A percentile compares a stretch with the other conserved stretches of the same genome.
Evolutionary conservation across 2,329 filamentous ascomycete species (phyloP).

Genomic region (Xylaria digitata): DNA sequence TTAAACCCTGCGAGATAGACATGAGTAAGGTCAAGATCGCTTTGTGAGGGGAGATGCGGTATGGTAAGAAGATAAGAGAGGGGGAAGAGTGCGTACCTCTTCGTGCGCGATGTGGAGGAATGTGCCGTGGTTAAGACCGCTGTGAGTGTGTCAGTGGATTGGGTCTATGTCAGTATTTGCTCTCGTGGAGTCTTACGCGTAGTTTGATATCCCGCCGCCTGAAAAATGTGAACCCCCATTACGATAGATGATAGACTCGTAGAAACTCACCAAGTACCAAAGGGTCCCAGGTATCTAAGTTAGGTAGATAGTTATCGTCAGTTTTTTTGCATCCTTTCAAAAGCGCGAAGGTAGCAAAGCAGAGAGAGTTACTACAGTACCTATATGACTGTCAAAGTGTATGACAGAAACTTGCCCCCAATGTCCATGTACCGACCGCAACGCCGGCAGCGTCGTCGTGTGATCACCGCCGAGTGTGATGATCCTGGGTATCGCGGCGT

Average conservation of each 20-base stretch:
- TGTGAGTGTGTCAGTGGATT: slow-evolving; percentile 38
- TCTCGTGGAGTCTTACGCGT: slow-evolving; percentile 57
- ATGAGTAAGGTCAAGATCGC: background rate
- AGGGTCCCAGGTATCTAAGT: slow-evolving; percentile 76
- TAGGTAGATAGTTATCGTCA: slow-evolving; percentile 23
- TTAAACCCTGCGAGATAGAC: slow-evolving; percentile 55
- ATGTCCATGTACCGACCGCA: slow-evolving; percentile 67
- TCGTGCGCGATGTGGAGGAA: slow-evolving; percentile 72
- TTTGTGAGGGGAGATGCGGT: background rate
- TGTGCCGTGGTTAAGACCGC: slow-evolving; percentile 69
- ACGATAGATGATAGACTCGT: background rate
- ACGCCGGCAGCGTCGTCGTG: slow-evolving; percentile 70
- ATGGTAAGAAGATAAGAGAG: background rate
- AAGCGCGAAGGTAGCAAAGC: background rate
- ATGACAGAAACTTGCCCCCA: slow-evolving; percentile 71
- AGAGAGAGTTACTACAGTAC: slow-evolving; percentile 36
- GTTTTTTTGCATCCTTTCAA: slow-evolving; percentile 12
- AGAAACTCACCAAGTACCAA: slow-evolving; percentile 59
- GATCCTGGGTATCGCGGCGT: slow-evolving; percentile 62
- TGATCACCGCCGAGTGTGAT: slow-evolving; percentile 74
- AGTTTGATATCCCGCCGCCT: slow-evolving; percentile 69
- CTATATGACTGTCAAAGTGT: slow-evolving; percentile 75
- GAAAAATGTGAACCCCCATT: slow-evolving; percentile 22
- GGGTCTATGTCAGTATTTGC: background rate
- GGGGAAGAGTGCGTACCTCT: slow-evolving; percentile 52